These are phyloP conservation scores for Bipolaris gigantea DNA, from an alignment of 2,329 filamentous ascomycete genomes.

Conservation along the genomic window DNA sequence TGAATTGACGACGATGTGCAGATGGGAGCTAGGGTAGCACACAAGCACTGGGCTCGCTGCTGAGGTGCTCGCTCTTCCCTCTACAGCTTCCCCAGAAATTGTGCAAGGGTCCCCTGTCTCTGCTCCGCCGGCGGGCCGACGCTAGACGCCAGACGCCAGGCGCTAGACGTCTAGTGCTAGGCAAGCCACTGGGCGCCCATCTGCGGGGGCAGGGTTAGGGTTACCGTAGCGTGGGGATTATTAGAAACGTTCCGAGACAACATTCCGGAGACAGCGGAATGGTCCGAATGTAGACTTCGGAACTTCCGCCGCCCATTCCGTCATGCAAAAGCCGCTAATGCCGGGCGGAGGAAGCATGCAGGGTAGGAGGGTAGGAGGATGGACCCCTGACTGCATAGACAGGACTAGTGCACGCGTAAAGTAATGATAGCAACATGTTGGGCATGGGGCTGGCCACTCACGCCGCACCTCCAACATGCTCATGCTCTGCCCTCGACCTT, in stretches of 20 bases:
- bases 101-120: neutral
- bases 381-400: neutral
- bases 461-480: neutral
- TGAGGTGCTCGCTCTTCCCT: neutral
- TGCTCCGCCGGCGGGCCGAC: neutral
- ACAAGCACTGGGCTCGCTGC: neutral
- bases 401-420: neutral
- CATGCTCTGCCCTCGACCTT: neutral
- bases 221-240: neutral
- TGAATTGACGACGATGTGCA: neutral
- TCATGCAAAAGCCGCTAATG: neutral
- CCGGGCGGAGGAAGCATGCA: neutral
- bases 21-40: neutral
- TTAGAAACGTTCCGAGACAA: neutral
- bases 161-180: too few relatives aligned
- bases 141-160: too few relatives aligned
- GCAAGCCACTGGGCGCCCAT: neutral
- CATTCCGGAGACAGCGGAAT: neutral
- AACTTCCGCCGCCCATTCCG: neutral
- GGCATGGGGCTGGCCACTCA: neutral
- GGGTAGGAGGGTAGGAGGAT: too few relatives aligned
- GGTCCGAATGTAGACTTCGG: neutral
- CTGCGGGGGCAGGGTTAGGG: neutral
- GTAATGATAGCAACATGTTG: neutral
- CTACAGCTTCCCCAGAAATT: neutral